Conservation (phyloP, 2,329 filamentous ascomycete species). For the Diaporthe australafricana region DNA sequence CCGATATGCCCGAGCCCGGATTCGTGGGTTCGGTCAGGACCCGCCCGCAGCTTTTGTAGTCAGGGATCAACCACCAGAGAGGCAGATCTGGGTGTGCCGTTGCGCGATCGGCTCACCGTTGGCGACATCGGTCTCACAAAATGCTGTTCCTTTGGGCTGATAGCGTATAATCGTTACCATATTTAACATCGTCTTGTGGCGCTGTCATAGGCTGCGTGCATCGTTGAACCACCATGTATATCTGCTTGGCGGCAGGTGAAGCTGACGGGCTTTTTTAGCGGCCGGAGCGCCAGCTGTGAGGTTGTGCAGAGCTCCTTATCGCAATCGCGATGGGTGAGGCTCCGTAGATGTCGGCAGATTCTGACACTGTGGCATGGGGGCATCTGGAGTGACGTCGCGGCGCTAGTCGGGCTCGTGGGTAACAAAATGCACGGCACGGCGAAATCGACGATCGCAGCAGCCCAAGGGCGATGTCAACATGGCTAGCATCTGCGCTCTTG, state of each 20-base stretch:
- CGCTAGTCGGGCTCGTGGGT: not conserved
- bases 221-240: not conserved
- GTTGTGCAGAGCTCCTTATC: constrained; percentile 21
- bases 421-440: constrained; percentile 10
- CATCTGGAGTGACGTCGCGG: constrained; percentile 28
- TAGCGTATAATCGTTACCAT: not conserved
- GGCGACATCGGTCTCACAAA: not conserved
- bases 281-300: not conserved
- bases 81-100: not conserved
- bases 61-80: constrained; percentile 7
- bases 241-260: not conserved
- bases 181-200: not conserved
- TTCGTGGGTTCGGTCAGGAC: constrained; percentile 27
- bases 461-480: constrained; percentile 8
- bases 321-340: constrained; percentile 34
- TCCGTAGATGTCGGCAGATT: constrained; percentile 37
- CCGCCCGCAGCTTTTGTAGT: constrained; percentile 8
- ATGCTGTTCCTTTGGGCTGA: not conserved
- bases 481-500: not conserved
- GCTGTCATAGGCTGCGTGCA: not conserved
- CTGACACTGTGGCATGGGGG: constrained; percentile 35
- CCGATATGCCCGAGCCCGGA: constrained; percentile 6
- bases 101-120: not conserved
- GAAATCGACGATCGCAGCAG: constrained; percentile 25
- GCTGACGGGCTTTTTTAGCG: constrained; percentile 9